These are phyloP conservation scores for Withania somnifera DNA, from an alignment of 305 asterid species.

Conservation along the genomic window DNA sequence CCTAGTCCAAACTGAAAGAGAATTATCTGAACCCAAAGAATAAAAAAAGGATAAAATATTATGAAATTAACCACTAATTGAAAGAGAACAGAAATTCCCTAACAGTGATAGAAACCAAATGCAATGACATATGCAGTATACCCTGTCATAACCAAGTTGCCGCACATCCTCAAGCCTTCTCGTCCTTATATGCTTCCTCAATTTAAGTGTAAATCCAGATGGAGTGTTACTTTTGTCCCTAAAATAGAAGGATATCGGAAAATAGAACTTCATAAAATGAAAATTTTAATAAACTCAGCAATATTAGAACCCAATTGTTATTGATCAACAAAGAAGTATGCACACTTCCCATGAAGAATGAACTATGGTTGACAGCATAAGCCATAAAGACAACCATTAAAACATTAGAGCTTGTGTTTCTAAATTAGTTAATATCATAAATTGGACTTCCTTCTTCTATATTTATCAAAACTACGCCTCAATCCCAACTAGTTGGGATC, in stretches of 20 bases:
- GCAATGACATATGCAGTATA: constrained; percentile 14
- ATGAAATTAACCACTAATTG: not conserved
- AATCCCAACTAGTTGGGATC: not conserved
- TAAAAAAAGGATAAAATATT: constrained; percentile 4
- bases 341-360: not conserved
- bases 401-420: not conserved
- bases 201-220: constrained; percentile 83
- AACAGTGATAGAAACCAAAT: not conserved
- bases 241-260: not conserved
- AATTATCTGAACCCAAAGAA: constrained; percentile 42
- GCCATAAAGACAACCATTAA: not conserved
- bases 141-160: constrained; percentile 98
- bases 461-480: not conserved
- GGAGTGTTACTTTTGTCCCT: constrained; percentile 99
- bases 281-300: not conserved
- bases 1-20: constrained; percentile 94
- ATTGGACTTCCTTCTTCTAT: not conserved
- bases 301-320: not conserved
- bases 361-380: not conserved
- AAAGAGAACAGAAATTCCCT: not conserved
- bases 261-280: not conserved
- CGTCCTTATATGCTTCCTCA: constrained; percentile 90
- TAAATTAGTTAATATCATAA: not conserved
- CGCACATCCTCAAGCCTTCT: constrained; percentile 98
- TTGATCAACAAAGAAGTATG: not conserved